phyloP scores from a whole-genome alignment of 1,284 basidiomycete genomes.

The Boletellus dicymbophilus region DNA sequence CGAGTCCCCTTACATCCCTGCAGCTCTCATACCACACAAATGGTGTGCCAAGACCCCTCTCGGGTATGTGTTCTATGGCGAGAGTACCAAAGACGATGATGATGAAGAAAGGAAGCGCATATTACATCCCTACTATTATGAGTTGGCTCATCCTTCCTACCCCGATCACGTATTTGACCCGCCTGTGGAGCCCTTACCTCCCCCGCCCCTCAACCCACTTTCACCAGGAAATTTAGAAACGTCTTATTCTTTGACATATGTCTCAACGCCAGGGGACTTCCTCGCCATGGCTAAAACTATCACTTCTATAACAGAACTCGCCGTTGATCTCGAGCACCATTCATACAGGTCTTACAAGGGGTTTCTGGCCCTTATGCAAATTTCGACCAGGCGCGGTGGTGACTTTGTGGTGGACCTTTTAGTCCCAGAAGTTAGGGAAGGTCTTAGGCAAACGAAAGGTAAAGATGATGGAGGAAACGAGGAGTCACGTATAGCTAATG shows the following conservation, averaged over 20 bases:
- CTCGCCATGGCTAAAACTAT: constrained; percentile 69
- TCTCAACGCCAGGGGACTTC: constrained; percentile 63
- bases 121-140: constrained; percentile 82
- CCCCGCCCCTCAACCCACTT: constrained; percentile 48
- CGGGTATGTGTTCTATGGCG: constrained; percentile 53
- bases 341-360: constrained; percentile 84
- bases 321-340: constrained; percentile 95
- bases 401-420: constrained; percentile 92
- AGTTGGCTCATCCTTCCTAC: constrained; percentile 73
- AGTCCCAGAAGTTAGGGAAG: constrained; percentile 64
- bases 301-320: constrained; percentile 74
- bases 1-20: constrained; percentile 59
- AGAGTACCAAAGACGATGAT: constrained; percentile 22
- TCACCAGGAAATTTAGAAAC: background rate
- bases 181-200: constrained; percentile 44
- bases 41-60: constrained; percentile 81
- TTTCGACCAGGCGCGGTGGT: constrained; percentile 81
- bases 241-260: constrained; percentile 63
- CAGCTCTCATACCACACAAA: constrained; percentile 59
- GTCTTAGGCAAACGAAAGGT: constrained; percentile 49
- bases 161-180: constrained; percentile 69
- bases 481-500: constrained; percentile 24
- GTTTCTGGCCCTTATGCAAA: constrained; percentile 93
- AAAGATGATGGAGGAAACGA: constrained; percentile 14
- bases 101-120: constrained; percentile 26